Evolutionary conservation across 352 stramenopile genomes (phyloP), one percentile per base, ranked within the genome.

Genomic region (Globisporangium megalacanthum): DNA sequence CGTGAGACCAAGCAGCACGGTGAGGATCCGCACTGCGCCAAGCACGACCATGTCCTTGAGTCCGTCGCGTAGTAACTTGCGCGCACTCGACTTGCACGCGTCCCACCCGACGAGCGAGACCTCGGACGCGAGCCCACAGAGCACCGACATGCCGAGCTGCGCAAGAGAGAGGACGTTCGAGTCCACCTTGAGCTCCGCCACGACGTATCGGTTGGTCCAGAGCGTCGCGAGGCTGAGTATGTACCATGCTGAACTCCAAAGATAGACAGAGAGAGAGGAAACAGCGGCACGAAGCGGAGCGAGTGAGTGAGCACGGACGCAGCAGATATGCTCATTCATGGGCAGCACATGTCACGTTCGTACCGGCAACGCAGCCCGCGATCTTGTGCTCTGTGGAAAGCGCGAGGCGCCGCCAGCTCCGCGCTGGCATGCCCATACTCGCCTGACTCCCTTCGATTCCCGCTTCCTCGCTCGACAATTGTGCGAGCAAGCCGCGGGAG

Each of bases 1-100:
- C 14, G 90, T 94, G 37, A 97, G 81, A 11, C 87, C 87, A 11
- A 97, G 65, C n/a, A 97, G 63, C 15, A 97, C 82, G 0, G 89
- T 96, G 51, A 94, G 68, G 49, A 92, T 90, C 47, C 89, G 86
- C 25, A 96, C 80, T 22, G 66, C 74, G 49, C 82, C 78, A n/a
- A 94, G 77, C 44, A 91, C 61, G 31, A 91, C 61, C 77, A 94
- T 94, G 70, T 94, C 83, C 61, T 90, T 92, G 25, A 89, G 72
- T 14, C 81, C 77, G 47, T 89, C 68, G 17, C 67, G 58, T 46
- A 87, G 49, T 19, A 87, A 60, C 60, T 85, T 79, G 44, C 58
- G 66, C 56, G 85, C 56, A 29, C 66, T 69, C 22, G 52, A 57
- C 55, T 84, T 74, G 69, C 77, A 89, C 20, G 72, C 65, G 6